These are phyloP conservation scores for Penicillium sp. DNA, from an alignment of 2,329 filamentous ascomycete genomes.

Conservation along the genomic window DNA sequence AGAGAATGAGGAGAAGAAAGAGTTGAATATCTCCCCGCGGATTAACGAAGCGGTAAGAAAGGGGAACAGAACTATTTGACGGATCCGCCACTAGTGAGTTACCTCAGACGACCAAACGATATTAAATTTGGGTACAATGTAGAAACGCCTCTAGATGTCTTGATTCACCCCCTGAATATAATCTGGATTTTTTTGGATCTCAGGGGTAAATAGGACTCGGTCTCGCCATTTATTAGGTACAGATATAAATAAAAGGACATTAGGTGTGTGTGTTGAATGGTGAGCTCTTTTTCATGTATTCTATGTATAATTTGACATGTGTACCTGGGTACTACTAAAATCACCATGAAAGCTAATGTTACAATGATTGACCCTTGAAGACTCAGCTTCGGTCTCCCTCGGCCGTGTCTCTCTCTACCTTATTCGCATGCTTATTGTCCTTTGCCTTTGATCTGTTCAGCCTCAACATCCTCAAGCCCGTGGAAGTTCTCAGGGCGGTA, in stretches of 20 bases:
- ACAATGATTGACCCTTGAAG: neutral
- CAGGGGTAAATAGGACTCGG: conserved; percentile 2
- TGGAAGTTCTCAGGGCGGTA: conserved; percentile 34
- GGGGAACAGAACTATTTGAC: conserved; percentile 26
- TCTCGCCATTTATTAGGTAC: neutral
- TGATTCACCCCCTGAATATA: conserved; percentile 5
- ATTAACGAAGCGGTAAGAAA: conserved; percentile 31
- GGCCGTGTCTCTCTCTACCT: neutral
- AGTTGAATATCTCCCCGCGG: conserved; percentile 26
- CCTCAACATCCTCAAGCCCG: conserved; percentile 20
- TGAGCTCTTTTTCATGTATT: neutral
- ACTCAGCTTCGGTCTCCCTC: neutral
- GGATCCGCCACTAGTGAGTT: conserved; percentile 29
- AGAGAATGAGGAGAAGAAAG: conserved; percentile 20
- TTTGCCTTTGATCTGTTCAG: conserved; percentile 5
- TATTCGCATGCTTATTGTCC: neutral
- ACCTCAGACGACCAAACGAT: conserved; percentile 7
- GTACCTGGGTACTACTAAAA: conserved; percentile 4
- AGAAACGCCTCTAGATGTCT: neutral
- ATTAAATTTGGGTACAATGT: neutral
- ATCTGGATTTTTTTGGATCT: conserved; percentile 2
- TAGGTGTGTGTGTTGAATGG: neutral
- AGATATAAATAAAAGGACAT: neutral
- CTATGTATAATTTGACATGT: conserved; percentile 6
- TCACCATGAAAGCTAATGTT: conserved; percentile 10